phyloP scores from a whole-genome alignment of 345 rosid genomes.

The Ceriops tagal region DNA sequence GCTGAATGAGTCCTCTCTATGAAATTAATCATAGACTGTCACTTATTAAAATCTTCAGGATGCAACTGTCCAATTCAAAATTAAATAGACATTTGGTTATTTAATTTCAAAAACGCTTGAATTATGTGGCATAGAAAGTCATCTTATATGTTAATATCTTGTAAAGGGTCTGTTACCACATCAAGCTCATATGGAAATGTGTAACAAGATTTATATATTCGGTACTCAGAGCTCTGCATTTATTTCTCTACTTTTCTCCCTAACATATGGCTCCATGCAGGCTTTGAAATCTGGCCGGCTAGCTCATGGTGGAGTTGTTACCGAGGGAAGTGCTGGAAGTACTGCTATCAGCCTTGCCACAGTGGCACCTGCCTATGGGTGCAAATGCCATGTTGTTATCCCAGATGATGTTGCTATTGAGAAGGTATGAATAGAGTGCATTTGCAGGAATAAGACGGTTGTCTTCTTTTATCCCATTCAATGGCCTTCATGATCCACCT shows the following conservation, averaged over 20 bases:
- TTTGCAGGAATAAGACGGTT: neutral
- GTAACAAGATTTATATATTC: neutral
- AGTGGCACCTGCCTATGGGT: conserved; percentile 81
- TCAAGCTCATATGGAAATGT: neutral
- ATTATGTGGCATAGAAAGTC: neutral
- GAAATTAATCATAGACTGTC: neutral
- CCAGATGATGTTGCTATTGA: conserved; percentile 95
- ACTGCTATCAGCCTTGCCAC: conserved; percentile 97
- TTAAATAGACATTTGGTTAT: neutral
- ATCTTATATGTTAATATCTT: neutral
- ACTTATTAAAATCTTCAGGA: neutral
- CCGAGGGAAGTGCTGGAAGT: conserved; percentile 95
- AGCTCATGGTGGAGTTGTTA: conserved; percentile 65
- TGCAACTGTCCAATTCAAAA: conserved; percentile 11
- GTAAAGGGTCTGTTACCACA: neutral
- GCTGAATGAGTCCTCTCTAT: neutral
- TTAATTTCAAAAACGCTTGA: neutral
- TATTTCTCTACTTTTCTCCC: neutral
- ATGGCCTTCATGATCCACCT: neutral
- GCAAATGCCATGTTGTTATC: conserved; percentile 93
- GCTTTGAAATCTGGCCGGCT: conserved; percentile 81
- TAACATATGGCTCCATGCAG: conserved; percentile 28
- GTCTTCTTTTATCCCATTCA: neutral
- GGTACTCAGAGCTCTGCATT: neutral
- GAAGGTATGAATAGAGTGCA: conserved; percentile 48